Evolutionary conservation across 179 eudicot species (phyloP), one percentile per base, ranked within the genome.

Genomic region (Spinacia oleracea): DNA sequence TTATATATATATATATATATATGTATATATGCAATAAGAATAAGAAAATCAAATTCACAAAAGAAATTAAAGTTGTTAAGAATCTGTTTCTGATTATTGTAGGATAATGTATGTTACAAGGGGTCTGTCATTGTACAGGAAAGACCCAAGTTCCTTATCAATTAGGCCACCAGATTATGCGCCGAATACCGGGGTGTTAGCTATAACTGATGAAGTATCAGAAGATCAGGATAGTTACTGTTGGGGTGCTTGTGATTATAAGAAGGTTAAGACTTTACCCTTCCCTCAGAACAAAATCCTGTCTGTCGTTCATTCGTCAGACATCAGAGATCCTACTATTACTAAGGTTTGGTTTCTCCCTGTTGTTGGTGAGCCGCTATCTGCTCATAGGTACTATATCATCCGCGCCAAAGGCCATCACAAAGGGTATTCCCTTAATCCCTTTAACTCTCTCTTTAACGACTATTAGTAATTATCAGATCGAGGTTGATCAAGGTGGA

Each of bases 331-430:
- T 38, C 56, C 78, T 2, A 80, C 59, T 81, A 68, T 80, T 10
- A 89, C 88, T 20, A 90, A 86, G 81, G 94, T 89, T 27, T 93
- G 98, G 97, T 89, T 93, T 75, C 76, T 93, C 16, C 97, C 97
- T 0, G 98, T 90, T 73, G 78, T 90, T 42, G 92, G 87, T 55
- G 90, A 88, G 70, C 94, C 98, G 15, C 80, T 92, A n/a, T 92
- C 94, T 9, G 88, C 89, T 62, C 89, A 92, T 79, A 85, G 89
- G 60, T 93, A 92, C 84, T 84, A 89, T 68, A 87, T 89, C 72
- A 88, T 93, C 86, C 86, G 84, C 29, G 97, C 97, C 4, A 77
- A 82, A 77, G 98, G 98, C 68, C 84, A 67, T 46, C 84, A 85
- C 75, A 93, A 88, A 84, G 98, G 98, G 97, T 92, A 89, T 4